A percentile compares a stretch with the other conserved stretches of the same genome.
phyloP scores from a whole-genome alignment of 495 filamentous ascomycete species.

The Aspergillus panamensis region DNA sequence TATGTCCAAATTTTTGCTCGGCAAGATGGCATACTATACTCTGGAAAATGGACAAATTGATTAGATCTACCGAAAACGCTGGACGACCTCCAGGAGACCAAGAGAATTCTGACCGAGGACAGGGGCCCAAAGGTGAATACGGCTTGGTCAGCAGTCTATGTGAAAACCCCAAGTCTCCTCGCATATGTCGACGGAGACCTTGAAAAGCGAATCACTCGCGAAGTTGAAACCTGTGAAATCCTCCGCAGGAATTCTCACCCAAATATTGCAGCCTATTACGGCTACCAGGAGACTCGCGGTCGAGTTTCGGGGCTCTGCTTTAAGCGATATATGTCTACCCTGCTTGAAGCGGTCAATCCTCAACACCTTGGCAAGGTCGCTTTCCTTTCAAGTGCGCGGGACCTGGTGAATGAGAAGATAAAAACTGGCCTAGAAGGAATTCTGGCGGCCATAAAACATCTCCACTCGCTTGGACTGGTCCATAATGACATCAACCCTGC shows the following conservation, averaged over 20 bases:
- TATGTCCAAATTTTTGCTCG: conserved; percentile 23
- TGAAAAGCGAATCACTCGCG: conserved; percentile 21
- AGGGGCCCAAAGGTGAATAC: conserved; percentile 17
- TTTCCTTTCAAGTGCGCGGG: conserved; percentile 22
- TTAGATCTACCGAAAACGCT: conserved; percentile 16
- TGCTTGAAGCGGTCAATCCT: conserved; percentile 31
- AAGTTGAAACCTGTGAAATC: conserved; percentile 30
- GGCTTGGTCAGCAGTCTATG: conserved; percentile 23
- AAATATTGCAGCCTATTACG: conserved; percentile 38
- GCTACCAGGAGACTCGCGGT: conserved; percentile 27
- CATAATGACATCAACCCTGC: conserved; percentile 40
- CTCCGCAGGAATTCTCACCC: conserved; percentile 36
- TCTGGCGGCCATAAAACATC: conserved; percentile 35
- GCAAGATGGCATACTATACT: conserved; percentile 24
- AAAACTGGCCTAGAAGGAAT: conserved; percentile 24
- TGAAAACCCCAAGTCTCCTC: conserved; percentile 29
- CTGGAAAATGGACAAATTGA: conserved; percentile 24
- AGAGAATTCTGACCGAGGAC: conserved; percentile 21
- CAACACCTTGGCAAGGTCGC: conserved; percentile 14
- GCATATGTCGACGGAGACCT: conserved; percentile 19
- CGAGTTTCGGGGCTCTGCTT: conserved; percentile 39
- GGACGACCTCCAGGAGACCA: conserved; percentile 21
- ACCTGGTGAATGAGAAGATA: conserved; percentile 18
- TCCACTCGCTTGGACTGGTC: conserved; percentile 33
- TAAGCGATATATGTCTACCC: conserved; percentile 33